Conservation (phyloP, 768 basidiomycete genomes). For the Macrocybe gigantea region DNA sequence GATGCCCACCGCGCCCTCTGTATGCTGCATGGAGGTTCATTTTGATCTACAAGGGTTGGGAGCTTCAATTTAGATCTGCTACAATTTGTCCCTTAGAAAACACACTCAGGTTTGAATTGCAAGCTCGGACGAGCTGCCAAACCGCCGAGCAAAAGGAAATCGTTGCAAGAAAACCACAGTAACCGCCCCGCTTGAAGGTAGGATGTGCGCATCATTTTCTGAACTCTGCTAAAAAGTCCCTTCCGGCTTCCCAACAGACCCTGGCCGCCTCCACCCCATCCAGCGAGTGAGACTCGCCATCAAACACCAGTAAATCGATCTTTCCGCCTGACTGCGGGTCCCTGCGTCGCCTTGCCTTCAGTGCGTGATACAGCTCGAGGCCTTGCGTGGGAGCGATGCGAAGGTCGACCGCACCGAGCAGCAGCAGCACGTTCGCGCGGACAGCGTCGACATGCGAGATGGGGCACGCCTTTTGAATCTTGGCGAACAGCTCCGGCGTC, state of each 20-base stretch:
- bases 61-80: too few species aligned
- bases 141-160: too few species aligned
- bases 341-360: constrained; percentile 35
- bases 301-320: constrained; percentile 57
- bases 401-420: constrained; percentile 56
- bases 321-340: neutral
- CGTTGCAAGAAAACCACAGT: too few species aligned
- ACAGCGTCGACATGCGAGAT: constrained; percentile 48
- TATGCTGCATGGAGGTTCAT: too few species aligned
- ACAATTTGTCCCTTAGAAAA: too few species aligned
- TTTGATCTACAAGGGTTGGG: too few species aligned
- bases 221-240: constrained; percentile 39
- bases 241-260: constrained; percentile 43
- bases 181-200: too few species aligned
- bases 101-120: too few species aligned
- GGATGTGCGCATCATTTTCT: too few species aligned
- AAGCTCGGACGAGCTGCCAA: too few species aligned
- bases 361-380: constrained; percentile 56
- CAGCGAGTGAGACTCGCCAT: constrained; percentile 56
- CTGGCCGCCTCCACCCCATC: constrained; percentile 60
- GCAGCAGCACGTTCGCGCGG: constrained; percentile 45
- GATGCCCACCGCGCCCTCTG: too few species aligned
- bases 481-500: constrained; percentile 35
- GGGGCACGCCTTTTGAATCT: constrained; percentile 48
- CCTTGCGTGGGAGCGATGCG: constrained; percentile 62